Conservation (phyloP, 2,329 filamentous ascomycete species). For the Herpotrichia juniperi region DNA sequence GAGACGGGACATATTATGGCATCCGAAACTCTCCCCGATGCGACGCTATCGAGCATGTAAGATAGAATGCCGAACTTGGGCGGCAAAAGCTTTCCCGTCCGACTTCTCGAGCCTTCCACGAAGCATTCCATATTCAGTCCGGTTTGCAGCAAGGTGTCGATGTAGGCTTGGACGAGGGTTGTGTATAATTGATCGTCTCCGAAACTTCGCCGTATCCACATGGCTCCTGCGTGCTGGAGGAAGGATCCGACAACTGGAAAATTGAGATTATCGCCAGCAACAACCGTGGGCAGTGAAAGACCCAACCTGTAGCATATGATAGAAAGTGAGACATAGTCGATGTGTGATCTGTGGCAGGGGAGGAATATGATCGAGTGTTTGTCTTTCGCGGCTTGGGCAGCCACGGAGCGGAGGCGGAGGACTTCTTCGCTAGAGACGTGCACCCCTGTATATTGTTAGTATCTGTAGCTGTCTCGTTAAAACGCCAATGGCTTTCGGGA, state of each 20-base stretch:
- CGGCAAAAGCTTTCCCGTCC: constrained; percentile 90
- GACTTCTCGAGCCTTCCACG: constrained; percentile 92
- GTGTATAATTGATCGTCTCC: constrained; percentile 89
- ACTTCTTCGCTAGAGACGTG: constrained; percentile 97
- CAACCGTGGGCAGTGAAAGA: constrained; percentile 85
- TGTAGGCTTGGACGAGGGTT: constrained; percentile 93
- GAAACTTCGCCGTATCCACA: constrained; percentile 94
- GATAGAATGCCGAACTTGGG: constrained; percentile 95
- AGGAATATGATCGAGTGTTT: constrained; percentile 97
- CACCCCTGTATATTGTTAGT: constrained; percentile 60
- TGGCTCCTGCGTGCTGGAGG: constrained; percentile 90
- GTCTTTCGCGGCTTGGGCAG: constrained; percentile 79
- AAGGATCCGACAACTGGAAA: constrained; percentile 90
- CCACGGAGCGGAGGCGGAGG: constrained; percentile 78
- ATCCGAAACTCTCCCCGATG: constrained; percentile 87
- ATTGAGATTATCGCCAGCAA: constrained; percentile 95
- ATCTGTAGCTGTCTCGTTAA: neutral
- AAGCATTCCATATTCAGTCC: constrained; percentile 98
- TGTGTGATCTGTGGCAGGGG: constrained; percentile 91
- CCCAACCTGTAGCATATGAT: constrained; percentile 94
- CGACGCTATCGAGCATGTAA: constrained; percentile 87
- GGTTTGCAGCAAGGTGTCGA: constrained; percentile 87
- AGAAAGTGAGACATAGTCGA: constrained; percentile 95
- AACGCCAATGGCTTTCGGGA: neutral
- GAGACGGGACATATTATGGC: constrained; percentile 94